Evolutionary conservation across 2,329 filamentous ascomycete genomes (phyloP).

Genomic region (Pezicula radicicola): DNA sequence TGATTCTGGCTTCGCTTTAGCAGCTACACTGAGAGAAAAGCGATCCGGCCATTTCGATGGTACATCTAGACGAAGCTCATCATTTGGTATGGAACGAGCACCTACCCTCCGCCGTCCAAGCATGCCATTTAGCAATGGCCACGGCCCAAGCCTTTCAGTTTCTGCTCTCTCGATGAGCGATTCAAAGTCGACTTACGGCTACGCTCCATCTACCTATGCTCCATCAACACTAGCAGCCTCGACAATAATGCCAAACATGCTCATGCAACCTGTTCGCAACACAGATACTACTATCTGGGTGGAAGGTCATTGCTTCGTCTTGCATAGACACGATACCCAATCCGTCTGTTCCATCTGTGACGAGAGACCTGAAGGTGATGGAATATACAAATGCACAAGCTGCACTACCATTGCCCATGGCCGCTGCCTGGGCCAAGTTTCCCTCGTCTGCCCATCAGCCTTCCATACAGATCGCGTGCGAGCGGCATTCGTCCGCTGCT

Average conservation of each 20-base stretch:
- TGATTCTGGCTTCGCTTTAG: constrained; percentile 86
- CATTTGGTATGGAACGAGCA: constrained; percentile 76
- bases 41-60: constrained; percentile 83
- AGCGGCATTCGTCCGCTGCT: constrained; percentile 61
- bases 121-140: constrained; percentile 69
- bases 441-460: constrained; percentile 60
- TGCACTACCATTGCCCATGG: constrained; percentile 58
- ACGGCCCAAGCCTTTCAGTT: constrained; percentile 65
- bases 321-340: constrained; percentile 54
- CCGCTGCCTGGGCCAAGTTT: constrained; percentile 59
- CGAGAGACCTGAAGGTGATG: constrained; percentile 63
- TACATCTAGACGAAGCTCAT: constrained; percentile 84
- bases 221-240: constrained; percentile 83
- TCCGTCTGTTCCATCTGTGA: constrained; percentile 72
- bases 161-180: constrained; percentile 44
- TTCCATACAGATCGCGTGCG: constrained; percentile 61
- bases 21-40: constrained; percentile 87
- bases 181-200: constrained; percentile 48
- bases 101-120: constrained; percentile 66
- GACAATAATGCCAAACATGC: constrained; percentile 82
- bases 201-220: constrained; percentile 80
- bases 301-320: constrained; percentile 78
- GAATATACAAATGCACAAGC: constrained; percentile 70
- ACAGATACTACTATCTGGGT: constrained; percentile 81
- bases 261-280: constrained; percentile 74